phyloP scores from a whole-genome alignment of 2,329 filamentous ascomycete species.

The Byssothecium circinans region DNA sequence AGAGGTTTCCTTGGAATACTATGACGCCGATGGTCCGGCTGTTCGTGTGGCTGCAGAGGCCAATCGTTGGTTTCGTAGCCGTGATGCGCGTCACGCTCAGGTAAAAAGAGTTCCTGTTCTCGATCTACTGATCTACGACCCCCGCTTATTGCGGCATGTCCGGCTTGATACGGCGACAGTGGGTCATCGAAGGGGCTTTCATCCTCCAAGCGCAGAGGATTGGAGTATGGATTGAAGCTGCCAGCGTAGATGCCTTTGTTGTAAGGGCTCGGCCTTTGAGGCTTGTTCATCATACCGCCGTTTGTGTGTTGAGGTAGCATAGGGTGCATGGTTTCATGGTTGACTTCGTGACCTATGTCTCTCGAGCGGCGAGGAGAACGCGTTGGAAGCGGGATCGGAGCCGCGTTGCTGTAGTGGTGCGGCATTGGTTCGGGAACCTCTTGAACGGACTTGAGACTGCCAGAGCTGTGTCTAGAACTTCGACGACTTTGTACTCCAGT shows the following conservation, averaged over 20 bases:
- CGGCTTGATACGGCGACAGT: neutral
- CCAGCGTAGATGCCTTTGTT: constrained; percentile 10
- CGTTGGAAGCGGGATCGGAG: neutral
- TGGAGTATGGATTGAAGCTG: constrained; percentile 3
- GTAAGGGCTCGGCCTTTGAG: constrained; percentile 1
- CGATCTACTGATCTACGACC: neutral
- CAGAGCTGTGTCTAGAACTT: constrained; percentile 4
- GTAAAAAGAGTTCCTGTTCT: neutral
- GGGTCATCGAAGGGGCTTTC: neutral
- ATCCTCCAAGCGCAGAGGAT: neutral
- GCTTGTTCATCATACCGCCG: neutral
- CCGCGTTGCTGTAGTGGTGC: neutral
- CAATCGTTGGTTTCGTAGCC: constrained; percentile 2
- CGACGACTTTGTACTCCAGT: neutral
- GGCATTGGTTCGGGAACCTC: constrained; percentile 11
- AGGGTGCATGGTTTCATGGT: neutral
- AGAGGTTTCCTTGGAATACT: neutral
- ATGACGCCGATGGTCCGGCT: neutral
- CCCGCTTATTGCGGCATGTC: neutral
- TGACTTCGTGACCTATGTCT: neutral
- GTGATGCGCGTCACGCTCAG: neutral
- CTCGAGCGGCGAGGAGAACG: constrained; percentile 6
- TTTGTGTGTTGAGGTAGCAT: neutral
- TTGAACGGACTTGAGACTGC: constrained; percentile 10
- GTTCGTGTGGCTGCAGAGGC: neutral